A percentile compares a stretch with the other conserved stretches of the same genome.
Conservation (phyloP, 305 asterid species). For the Fraxinus xanthoxyloides region DNA sequence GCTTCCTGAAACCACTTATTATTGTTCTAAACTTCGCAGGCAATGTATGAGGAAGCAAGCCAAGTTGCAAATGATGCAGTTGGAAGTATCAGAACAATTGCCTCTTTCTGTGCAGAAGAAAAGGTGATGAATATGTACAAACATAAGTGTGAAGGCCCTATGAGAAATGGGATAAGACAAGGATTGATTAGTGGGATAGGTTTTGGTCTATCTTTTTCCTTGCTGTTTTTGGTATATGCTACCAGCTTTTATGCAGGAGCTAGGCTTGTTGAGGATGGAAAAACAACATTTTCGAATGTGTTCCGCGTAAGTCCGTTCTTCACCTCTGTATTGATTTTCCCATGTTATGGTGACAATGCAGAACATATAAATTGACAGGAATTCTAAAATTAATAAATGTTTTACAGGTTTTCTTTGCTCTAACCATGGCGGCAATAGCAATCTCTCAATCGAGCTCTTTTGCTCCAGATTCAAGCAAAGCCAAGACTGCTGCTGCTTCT, state of each 20-base stretch:
- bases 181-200: conserved; percentile 77
- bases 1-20: neutral
- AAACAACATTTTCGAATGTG: conserved; percentile 60
- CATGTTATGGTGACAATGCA: neutral
- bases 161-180: conserved; percentile 55
- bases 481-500: conserved; percentile 73
- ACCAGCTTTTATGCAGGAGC: conserved; percentile 86
- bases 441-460: conserved; percentile 80
- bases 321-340: neutral
- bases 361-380: neutral
- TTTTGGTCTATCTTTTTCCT: conserved; percentile 54
- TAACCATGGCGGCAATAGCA: conserved; percentile 79
- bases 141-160: conserved; percentile 71
- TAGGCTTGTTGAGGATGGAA: conserved; percentile 60
- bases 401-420: conserved; percentile 83
- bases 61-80: conserved; percentile 89
- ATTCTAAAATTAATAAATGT: neutral
- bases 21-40: conserved; percentile 29
- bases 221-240: conserved; percentile 68
- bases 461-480: conserved; percentile 88
- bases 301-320: conserved; percentile 54
- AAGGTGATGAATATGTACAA: conserved; percentile 69
- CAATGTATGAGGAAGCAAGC: conserved; percentile 88
- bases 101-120: conserved; percentile 86
- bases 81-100: conserved; percentile 78